Percentiles rank a stretch among this genome's conserved stretches.
Conservation (phyloP, 2,329 filamentous ascomycete species). For the Aspergillus sp. region DNA sequence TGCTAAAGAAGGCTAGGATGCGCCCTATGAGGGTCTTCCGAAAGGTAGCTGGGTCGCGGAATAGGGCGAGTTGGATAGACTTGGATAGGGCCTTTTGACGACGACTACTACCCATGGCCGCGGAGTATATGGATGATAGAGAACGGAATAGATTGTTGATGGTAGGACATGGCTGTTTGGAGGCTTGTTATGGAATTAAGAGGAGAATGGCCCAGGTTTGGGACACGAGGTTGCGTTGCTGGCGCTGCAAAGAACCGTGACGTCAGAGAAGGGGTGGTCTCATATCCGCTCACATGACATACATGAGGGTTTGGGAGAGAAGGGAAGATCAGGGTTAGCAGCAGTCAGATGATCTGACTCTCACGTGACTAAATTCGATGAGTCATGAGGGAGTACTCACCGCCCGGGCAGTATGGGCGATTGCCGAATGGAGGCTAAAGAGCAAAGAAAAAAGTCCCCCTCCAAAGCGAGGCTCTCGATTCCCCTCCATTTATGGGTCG, state of each 20-base stretch:
- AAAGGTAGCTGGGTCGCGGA: constrained; percentile 30
- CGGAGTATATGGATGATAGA: not conserved
- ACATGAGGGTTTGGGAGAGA: constrained; percentile 7
- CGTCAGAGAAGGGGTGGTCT: constrained; percentile 16
- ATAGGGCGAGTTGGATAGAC: constrained; percentile 35
- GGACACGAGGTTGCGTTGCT: not conserved
- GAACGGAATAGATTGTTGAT: not conserved
- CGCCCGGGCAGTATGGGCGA: constrained; percentile 26
- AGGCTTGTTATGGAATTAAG: not conserved
- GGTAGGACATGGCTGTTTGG: not conserved
- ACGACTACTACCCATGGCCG: constrained; percentile 25
- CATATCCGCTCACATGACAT: not conserved
- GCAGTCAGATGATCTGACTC: constrained; percentile 13
- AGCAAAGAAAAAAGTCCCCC: constrained; percentile 31
- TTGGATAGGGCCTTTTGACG: constrained; percentile 30
- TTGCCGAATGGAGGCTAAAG: constrained; percentile 31
- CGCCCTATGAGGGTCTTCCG: constrained; percentile 43
- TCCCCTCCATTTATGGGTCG: constrained; percentile 41
- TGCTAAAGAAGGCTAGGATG: constrained; percentile 56
- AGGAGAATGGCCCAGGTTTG: not conserved
- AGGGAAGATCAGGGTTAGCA: constrained; percentile 11
- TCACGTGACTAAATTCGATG: not conserved
- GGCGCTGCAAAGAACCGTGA: constrained; percentile 11
- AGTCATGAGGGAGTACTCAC: constrained; percentile 23
- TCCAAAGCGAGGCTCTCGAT: constrained; percentile 13